A percentile compares a stretch with the other conserved stretches of the same genome.
Conservation (phyloP, 192 early-diverging fungal species). For the Podila clonocystis region DNA sequence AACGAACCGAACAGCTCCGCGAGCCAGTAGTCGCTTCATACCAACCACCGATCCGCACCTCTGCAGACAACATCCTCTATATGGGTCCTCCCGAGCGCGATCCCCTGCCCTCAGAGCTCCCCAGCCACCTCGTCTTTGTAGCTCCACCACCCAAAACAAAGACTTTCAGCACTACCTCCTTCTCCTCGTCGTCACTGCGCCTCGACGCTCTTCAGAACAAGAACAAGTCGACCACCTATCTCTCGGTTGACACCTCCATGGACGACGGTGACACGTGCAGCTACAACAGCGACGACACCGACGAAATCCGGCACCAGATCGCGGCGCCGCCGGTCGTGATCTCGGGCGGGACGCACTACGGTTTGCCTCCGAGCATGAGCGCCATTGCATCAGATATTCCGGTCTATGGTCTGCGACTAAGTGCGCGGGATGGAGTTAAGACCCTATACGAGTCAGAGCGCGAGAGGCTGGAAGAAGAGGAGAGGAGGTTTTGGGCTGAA, state of each 20-base stretch:
- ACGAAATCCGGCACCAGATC: conserved; percentile 2
- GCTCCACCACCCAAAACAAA: background rate
- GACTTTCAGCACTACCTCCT: background rate
- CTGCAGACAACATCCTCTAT: conserved; percentile 30
- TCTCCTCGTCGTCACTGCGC: background rate
- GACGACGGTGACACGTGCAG: background rate
- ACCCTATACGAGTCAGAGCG: background rate
- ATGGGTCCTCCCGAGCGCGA: conserved; percentile 20
- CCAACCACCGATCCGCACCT: background rate
- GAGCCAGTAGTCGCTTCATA: background rate
- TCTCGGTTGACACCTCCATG: background rate
- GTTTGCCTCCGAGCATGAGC: background rate
- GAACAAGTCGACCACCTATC: background rate
- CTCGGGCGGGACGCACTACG: background rate
- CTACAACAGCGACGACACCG: background rate
- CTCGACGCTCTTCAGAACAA: background rate
- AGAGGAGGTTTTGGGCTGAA: background rate
- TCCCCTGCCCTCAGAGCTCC: conserved; percentile 19
- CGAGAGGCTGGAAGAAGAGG: background rate
- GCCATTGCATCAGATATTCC: background rate
- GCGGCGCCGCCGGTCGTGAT: background rate
- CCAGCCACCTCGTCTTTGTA: conserved; percentile 5
- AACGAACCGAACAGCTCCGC: background rate
- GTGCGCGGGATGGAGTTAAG: background rate
- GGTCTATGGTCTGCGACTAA: background rate